Base-by-base conservation (phyloP, 805 yeast species). In the Wickerhamomyces xylosicus region DNA sequence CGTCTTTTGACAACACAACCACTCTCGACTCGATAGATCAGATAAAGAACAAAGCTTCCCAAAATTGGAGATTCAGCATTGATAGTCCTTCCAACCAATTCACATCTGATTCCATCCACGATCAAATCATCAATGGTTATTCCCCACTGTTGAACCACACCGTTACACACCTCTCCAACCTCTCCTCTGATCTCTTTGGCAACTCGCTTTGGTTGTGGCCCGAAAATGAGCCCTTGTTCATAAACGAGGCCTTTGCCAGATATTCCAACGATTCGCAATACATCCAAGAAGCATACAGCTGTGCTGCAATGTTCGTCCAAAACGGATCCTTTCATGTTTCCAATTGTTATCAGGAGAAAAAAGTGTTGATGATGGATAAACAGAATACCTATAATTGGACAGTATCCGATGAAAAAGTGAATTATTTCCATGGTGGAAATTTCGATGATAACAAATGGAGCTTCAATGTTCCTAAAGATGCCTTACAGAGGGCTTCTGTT, bases 151-250 rank as follows among this genome's bases (percentile, higher is more conserved):
- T 86, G 21, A 59, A 70, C 59, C 37, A 73, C 46, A 45, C 66
- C 11, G 25, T 52, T 46, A 33, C 36, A 35, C 33, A 34, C 22
- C 35, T 62, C 10, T 28, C 57, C 13, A 47, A 54, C 14, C 54
- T 69, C 8, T 52, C 62, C 0, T 37, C 47, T 0, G 48, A n/a
- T n/a, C n/a, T 68, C 19, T 40, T 71, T 11, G 53, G 62, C 14
- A 34, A 51, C 14, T 58, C 70, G 0, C 40, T 71, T 29, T 87
- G 96, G 96, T 71, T 90, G 2, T 87, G 96, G 96, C 71, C 67
- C 0, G 52, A 66, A 0, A 56, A 59, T 9, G 72, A 80, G 50
- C 92, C 92, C 1, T 41, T 43, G 11, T 35, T 45, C 15, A 38
- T 46, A 20, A 35, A 44, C 27, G 49, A 44, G 2, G 58, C 56